A percentile compares a stretch with the other conserved stretches of the same genome.
phyloP scores from a whole-genome alignment of 1,284 basidiomycete species.

The Ustilago xerochloae region DNA sequence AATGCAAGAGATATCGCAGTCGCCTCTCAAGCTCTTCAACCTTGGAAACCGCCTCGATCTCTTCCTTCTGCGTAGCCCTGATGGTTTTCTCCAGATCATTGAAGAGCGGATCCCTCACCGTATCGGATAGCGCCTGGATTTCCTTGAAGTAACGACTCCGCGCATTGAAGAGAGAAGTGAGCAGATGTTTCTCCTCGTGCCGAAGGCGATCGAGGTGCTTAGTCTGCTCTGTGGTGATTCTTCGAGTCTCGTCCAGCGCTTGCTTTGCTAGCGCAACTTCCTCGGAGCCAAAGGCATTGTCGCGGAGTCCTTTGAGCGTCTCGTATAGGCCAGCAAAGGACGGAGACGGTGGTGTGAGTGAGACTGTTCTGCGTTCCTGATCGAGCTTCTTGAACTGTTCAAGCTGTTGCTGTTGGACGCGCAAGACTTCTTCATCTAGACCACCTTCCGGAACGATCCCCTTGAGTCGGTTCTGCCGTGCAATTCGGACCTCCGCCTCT shows the following conservation, averaged over 20 bases:
- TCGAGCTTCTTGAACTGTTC: constrained; percentile 57
- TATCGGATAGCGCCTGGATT: constrained; percentile 62
- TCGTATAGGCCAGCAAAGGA: constrained; percentile 33
- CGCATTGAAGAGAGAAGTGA: constrained; percentile 56
- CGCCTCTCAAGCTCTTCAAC: constrained; percentile 51
- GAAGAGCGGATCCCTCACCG: constrained; percentile 56
- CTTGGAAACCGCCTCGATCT: constrained; percentile 26
- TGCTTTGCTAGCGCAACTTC: constrained; percentile 37
- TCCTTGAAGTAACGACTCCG: constrained; percentile 62
- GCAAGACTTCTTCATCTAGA: constrained; percentile 40
- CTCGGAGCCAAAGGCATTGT: constrained; percentile 21
- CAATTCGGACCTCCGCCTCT: constrained; percentile 38
- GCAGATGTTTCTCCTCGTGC: constrained; percentile 37
- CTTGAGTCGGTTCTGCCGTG: constrained; percentile 28
- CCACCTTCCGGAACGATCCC: constrained; percentile 30
- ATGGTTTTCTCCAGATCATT: constrained; percentile 33
- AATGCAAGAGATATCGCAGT: constrained; percentile 57
- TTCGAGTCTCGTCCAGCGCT: constrained; percentile 24
- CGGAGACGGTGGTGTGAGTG: constrained; percentile 2
- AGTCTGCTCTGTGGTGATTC: constrained; percentile 41
- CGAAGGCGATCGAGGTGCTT: constrained; percentile 46
- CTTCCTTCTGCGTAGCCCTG: constrained; percentile 39
- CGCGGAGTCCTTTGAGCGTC: constrained; percentile 35
- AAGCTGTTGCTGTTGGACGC: constrained; percentile 54
- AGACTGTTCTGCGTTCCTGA: constrained; percentile 37